phyloP scores from a whole-genome alignment of 495 filamentous ascomycete genomes.

The Penicillium roqueforti region DNA sequence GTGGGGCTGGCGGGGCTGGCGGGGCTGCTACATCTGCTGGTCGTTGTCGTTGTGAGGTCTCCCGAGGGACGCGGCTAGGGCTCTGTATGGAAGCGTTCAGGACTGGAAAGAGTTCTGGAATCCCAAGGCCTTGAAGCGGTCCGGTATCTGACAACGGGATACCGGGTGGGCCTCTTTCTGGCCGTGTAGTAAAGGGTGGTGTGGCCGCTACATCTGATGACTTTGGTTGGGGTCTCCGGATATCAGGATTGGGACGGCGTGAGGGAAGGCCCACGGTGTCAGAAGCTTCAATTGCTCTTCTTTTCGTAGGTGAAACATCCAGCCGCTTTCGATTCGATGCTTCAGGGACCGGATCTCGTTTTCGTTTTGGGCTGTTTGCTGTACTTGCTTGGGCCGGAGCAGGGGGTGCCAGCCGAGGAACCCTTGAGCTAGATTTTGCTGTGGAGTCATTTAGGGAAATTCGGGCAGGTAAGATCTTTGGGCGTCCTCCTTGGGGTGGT shows the following conservation, averaged over 20 bases:
- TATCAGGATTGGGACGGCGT: background rate
- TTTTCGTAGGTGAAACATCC: constrained; percentile 6
- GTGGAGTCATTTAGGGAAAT: background rate
- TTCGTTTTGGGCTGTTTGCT: constrained; percentile 3
- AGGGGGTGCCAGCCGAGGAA: background rate
- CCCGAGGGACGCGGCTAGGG: background rate
- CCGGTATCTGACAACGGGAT: background rate
- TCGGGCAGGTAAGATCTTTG: constrained; percentile 1
- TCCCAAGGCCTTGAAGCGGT: background rate
- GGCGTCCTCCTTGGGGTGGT: background rate
- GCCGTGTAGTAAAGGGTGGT: background rate
- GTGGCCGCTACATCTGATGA: background rate
- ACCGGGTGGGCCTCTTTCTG: background rate
- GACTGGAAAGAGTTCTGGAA: background rate
- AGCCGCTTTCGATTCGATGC: background rate
- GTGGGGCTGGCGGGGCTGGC: background rate
- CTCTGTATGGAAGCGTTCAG: background rate
- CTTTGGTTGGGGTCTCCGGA: background rate
- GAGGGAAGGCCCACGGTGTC: background rate
- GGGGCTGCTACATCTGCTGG: background rate
- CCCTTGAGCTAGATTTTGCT: background rate
- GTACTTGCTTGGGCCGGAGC: background rate
- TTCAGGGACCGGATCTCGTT: background rate
- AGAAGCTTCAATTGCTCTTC: constrained; percentile 3
- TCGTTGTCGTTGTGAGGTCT: background rate